Conservation (phyloP, 1,139 yeast species). For the Nakaseomyces delphensis region DNA sequence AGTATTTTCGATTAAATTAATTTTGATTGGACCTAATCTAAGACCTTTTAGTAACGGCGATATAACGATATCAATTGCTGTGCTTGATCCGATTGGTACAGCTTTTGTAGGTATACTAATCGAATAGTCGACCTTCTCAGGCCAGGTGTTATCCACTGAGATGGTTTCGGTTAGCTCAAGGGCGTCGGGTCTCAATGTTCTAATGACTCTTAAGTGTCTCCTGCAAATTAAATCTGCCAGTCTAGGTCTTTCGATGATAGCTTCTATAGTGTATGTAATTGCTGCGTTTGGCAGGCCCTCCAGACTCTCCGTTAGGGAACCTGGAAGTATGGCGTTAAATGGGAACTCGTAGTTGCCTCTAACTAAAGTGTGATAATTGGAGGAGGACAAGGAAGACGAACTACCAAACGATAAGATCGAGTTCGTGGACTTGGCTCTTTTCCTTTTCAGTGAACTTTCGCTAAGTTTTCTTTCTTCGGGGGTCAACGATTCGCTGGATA, state of each 20-base stretch:
- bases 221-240: constrained; percentile 59
- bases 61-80: constrained; percentile 60
- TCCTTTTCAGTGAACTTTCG: constrained; percentile 15
- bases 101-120: constrained; percentile 84
- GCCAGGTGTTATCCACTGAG: constrained; percentile 96
- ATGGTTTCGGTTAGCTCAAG: constrained; percentile 85
- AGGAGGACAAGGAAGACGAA: constrained; percentile 29
- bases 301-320: constrained; percentile 75
- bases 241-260: constrained; percentile 75
- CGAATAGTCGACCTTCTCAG: constrained; percentile 82
- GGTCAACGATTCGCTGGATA: constrained; percentile 17
- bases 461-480: constrained; percentile 10
- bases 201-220: constrained; percentile 71
- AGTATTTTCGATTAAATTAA: constrained; percentile 59
- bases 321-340: constrained; percentile 77
- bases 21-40: constrained; percentile 58
- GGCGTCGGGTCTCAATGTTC: constrained; percentile 83
- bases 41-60: constrained; percentile 81
- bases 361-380: constrained; percentile 35
- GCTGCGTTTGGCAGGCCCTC: constrained; percentile 87
- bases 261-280: constrained; percentile 68
- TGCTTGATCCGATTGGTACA: constrained; percentile 75
- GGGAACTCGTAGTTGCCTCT: constrained; percentile 90
- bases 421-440: constrained; percentile 7
- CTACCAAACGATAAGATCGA: constrained; percentile 15